Evolutionary conservation across 345 rosid genomes (phyloP).

Genomic region (Hevea brasiliensis): DNA sequence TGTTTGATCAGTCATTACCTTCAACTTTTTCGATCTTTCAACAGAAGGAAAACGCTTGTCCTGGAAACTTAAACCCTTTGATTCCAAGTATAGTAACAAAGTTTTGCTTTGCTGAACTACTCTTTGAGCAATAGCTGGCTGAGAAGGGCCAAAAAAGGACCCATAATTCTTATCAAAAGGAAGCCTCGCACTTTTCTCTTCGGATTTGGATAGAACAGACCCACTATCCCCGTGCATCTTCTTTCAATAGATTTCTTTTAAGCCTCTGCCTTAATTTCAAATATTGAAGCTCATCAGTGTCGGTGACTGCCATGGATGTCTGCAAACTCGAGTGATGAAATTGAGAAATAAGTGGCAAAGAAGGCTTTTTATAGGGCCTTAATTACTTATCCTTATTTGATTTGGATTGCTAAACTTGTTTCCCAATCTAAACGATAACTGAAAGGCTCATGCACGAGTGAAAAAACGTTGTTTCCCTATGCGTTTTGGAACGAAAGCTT

Average conservation of each 20-base stretch:
- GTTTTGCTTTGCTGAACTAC: constrained; percentile 83
- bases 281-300: constrained; percentile 1
- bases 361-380: no score
- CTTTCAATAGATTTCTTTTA: constrained; percentile 1
- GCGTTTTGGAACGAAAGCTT: no score
- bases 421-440: no score
- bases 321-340: neutral
- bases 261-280: neutral
- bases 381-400: no score
- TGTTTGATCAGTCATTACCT: neutral
- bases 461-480: no score
- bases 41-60: neutral
- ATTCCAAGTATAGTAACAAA: constrained; percentile 43
- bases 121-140: constrained; percentile 65
- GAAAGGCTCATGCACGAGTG: no score
- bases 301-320: neutral
- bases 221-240: neutral
- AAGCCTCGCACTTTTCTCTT: no score
- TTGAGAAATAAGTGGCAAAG: no score
- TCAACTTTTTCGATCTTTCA: constrained; percentile 8
- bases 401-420: no score
- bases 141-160: constrained; percentile 86
- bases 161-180: constrained; percentile 40
- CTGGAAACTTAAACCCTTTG: neutral
- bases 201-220: neutral